Evolutionary conservation across 345 rosid species (phyloP).

Genomic region (sweet orange (Citrus sinensis)): DVS_A1.0 CM039162.1:7270001-7270500

Average conservation of each 20-base stretch:
- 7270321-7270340: conserved; percentile 17
- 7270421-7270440: conserved; percentile 14
- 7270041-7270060: conserved; percentile 45
- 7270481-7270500: not conserved
- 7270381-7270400: conserved; percentile 1
- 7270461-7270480: conserved; percentile 19
- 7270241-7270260: not conserved
- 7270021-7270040: conserved; percentile 41
- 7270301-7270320: conserved; percentile 16
- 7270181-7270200: not conserved
- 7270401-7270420: not conserved
- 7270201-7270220: conserved; percentile 4
- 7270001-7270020: conserved; percentile 16
- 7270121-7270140: conserved; percentile 23
- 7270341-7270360: conserved; percentile 1
- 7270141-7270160: not conserved
- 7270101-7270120: conserved; percentile 46
- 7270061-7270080: conserved; percentile 46
- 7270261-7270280: not conserved
- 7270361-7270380: not conserved
- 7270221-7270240: not conserved
- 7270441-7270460: conserved; percentile 31
- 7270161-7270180: conserved; percentile 1
- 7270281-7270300: conserved; percentile 31
- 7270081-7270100: conserved; percentile 47